Evolutionary conservation across 441 rosid genomes (phyloP), one percentile per base, ranked within the genome.

Genomic region (Brassica balearica): DNA sequence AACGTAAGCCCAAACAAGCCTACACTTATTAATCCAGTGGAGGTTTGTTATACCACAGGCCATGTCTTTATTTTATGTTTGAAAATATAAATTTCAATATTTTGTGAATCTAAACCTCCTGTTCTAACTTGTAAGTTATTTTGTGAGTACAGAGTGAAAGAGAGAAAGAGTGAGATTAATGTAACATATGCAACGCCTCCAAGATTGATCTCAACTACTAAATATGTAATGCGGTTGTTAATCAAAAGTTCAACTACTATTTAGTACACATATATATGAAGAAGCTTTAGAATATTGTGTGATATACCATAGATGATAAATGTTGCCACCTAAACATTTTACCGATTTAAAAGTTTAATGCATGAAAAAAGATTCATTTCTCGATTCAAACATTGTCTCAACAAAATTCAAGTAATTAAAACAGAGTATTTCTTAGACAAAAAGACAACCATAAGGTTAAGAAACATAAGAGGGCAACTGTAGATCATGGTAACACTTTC

Each of bases 401-500:
- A n/a, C 76, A 65, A 66, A 27, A 17, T 63, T 69, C 65, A 22
- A 63, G 65, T 53, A 69, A 56, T 22, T 22, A 20, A 27, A 59
- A 46, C 43, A 67, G 32, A 58, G 69, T 22, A 65, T 23, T 11
- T 38, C 46, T 61, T 61, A 9, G 22, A 23, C n/a, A 41, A 10
- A 43, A 48, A 15, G 1, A 43, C 1, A 69, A 46, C 19, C 43
- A 75, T 1, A 58, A 27, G 67, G 56, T 25, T 29, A 74, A 14
- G 59, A 56, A 48, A 69, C 58, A 55, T 55, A 51, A 20, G 75
- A 76, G n/a, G 62, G 55, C 38, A 69, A 70, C 53, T 70, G 75
- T 69, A 69, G 68, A 68, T 0, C 3, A 23, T 68, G 23, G 60
- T 20, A 61, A 43, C 61, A 60, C 36, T n/a, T 46, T 34, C 32